phyloP scores from a whole-genome alignment of 1,139 yeast species.

The Scheffersomyces insectosa region DNA sequence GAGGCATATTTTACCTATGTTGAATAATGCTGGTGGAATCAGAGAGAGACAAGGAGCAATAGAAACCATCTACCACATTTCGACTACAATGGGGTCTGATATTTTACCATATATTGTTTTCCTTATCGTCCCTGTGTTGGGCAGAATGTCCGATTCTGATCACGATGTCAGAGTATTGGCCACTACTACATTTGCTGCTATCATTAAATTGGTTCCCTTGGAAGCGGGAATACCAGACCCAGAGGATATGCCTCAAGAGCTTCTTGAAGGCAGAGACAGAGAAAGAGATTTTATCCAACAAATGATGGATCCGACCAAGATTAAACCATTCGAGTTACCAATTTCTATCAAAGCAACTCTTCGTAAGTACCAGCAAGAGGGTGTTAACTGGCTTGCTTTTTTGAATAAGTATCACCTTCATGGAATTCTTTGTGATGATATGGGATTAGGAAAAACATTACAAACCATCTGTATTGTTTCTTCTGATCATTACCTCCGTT shows the following conservation, averaged over 20 bases:
- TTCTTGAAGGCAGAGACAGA: constrained; percentile 85
- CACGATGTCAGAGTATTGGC: constrained; percentile 87
- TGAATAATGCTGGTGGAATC: constrained; percentile 77
- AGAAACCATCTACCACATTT: constrained; percentile 84
- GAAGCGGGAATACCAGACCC: constrained; percentile 99
- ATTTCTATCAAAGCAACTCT: constrained; percentile 90
- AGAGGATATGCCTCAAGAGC: constrained; percentile 81
- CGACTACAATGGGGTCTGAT: constrained; percentile 82
- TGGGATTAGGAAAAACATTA: constrained; percentile 97
- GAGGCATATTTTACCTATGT: constrained; percentile 74
- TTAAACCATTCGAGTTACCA: constrained; percentile 84
- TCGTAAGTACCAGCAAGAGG: constrained; percentile 96
- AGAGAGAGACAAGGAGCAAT: constrained; percentile 89
- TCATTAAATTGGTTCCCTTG: constrained; percentile 90
- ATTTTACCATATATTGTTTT: constrained; percentile 94
- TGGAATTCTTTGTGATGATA: constrained; percentile 97
- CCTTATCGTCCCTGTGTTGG: constrained; percentile 92
- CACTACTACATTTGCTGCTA: constrained; percentile 94
- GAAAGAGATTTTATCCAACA: constrained; percentile 95
- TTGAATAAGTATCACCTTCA: constrained; percentile 92
- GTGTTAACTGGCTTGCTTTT: constrained; percentile 97
- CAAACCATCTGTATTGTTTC: constrained; percentile 97
- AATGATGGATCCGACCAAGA: constrained; percentile 97
- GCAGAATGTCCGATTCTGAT: constrained; percentile 97
- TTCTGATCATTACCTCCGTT: constrained; percentile 88